These are phyloP conservation scores for Eutrema japonicum DNA, from an alignment of 345 rosid species.

Conservation along the genomic window DNA sequence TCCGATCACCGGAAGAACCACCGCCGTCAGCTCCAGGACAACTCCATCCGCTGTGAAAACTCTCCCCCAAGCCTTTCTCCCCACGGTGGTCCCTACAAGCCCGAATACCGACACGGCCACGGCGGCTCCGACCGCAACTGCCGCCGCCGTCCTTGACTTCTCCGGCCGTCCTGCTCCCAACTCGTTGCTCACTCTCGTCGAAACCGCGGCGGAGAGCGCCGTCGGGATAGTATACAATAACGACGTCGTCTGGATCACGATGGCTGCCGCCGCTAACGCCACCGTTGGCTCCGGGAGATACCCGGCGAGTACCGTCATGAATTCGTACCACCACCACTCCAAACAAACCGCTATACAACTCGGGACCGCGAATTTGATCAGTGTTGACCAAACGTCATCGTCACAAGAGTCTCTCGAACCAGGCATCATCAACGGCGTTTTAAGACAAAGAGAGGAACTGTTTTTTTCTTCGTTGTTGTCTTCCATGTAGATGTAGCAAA, in stretches of 20 bases:
- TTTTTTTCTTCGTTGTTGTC: slow-evolving; percentile 23
- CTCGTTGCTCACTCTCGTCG: slow-evolving; percentile 86
- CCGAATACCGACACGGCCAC: slow-evolving; percentile 58
- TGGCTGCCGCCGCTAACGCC: slow-evolving; percentile 69
- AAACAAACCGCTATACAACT: slow-evolving; percentile 87
- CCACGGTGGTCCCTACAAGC: slow-evolving; percentile 61
- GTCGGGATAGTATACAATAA: slow-evolving; percentile 82
- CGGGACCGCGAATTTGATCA: slow-evolving; percentile 69
- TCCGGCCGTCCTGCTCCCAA: slow-evolving; percentile 76
- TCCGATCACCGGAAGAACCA: slow-evolving; percentile 78
- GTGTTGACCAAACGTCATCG: slow-evolving; percentile 58
- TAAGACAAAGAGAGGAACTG: slow-evolving; percentile 25
- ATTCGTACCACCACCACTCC: slow-evolving; percentile 99
- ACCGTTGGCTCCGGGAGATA: slow-evolving; percentile 61
- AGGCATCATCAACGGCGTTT: slow-evolving; percentile 32
- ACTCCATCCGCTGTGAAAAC: slow-evolving; percentile 61
- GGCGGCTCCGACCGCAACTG: slow-evolving; percentile 64
- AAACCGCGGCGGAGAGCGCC: slow-evolving; percentile 72
- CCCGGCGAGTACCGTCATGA: slow-evolving; percentile 90
- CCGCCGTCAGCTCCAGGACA: slow-evolving; percentile 59
- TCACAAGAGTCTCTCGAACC: slow-evolving; percentile 7
- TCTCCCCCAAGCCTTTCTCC: slow-evolving; percentile 71
- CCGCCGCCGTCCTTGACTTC: slow-evolving; percentile 63
- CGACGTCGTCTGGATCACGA: slow-evolving; percentile 86
- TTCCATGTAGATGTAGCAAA: slow-evolving; percentile 51